Evolutionary conservation across 2,329 filamentous ascomycete species (phyloP).

Genomic region (Diatrype stigma): DNA sequence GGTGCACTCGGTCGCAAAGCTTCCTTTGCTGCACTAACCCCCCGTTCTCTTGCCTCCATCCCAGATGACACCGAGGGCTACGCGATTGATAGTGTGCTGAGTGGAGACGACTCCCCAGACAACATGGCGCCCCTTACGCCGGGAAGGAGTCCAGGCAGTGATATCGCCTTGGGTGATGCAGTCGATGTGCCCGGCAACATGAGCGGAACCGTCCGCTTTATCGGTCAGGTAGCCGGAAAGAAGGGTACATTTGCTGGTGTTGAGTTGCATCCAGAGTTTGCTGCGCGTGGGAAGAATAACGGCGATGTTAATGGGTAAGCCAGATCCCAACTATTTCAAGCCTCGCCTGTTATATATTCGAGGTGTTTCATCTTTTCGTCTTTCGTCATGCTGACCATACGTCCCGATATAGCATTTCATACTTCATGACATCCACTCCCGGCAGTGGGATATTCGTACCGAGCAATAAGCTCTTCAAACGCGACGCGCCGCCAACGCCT

Average conservation of each 20-base stretch:
- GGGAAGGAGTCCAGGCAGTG: constrained; percentile 42
- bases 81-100: constrained; percentile 53
- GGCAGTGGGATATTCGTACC: constrained; percentile 94
- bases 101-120: constrained; percentile 27
- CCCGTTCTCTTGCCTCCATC: constrained; percentile 58
- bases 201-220: constrained; percentile 83
- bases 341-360: too few species aligned
- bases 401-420: constrained; percentile 51
- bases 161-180: constrained; percentile 69
- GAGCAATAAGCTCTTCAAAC: constrained; percentile 71
- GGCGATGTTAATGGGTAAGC: constrained; percentile 91
- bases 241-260: constrained; percentile 89
- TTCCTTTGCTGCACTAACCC: constrained; percentile 66
- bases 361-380: constrained; percentile 2
- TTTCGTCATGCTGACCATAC: constrained; percentile 11
- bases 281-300: constrained; percentile 84
- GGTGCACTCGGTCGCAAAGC: constrained; percentile 61
- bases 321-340: background rate
- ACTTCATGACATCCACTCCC: constrained; percentile 75
- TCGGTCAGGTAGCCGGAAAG: constrained; percentile 83
- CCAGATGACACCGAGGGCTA: constrained; percentile 64
- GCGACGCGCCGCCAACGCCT: constrained; percentile 52
- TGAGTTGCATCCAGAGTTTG: constrained; percentile 78
- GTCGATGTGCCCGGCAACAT: constrained; percentile 94
- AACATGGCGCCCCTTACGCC: constrained; percentile 51